Evolutionary conservation across 805 yeast species (phyloP).

Genomic region (Maudiozyma barnettii): DNA sequence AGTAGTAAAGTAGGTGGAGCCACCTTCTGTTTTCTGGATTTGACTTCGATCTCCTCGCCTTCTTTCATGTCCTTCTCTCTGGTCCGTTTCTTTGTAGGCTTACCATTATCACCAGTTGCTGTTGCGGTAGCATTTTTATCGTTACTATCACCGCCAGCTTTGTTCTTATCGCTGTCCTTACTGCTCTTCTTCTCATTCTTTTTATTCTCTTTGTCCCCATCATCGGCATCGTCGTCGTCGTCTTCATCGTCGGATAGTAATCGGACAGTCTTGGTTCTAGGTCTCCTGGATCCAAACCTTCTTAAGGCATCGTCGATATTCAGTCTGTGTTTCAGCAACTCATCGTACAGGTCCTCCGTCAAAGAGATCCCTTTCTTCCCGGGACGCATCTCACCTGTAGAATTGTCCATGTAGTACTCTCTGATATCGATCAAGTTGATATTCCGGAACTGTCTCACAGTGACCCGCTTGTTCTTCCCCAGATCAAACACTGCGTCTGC

Average conservation of each 20-base stretch:
- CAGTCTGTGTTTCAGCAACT: conserved; percentile 26
- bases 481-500: conserved; percentile 33
- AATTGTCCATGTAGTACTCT: conserved; percentile 61
- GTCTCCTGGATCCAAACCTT: conserved; percentile 29
- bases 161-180: background rate
- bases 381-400: conserved; percentile 56
- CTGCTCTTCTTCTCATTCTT: conserved; percentile 3
- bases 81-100: background rate
- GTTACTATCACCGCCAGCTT: background rate
- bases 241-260: conserved; percentile 25
- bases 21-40: conserved; percentile 16
- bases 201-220: conserved; percentile 2
- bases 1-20: conserved; percentile 29
- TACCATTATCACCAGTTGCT: conserved; percentile 2
- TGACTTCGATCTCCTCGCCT: conserved; percentile 10
- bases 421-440: conserved; percentile 68
- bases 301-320: conserved; percentile 31
- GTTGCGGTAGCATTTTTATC: conserved; percentile 3
- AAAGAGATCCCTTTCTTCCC: conserved; percentile 56
- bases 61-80: conserved; percentile 6
- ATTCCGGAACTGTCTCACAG: conserved; percentile 64
- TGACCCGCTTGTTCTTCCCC: conserved; percentile 56
- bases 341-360: conserved; percentile 31
- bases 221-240: conserved; percentile 12
- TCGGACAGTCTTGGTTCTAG: conserved; percentile 25